Evolutionary conservation across 1,284 basidiomycete species (phyloP).

Genomic region (Macrocystidia cucumis): DNA sequence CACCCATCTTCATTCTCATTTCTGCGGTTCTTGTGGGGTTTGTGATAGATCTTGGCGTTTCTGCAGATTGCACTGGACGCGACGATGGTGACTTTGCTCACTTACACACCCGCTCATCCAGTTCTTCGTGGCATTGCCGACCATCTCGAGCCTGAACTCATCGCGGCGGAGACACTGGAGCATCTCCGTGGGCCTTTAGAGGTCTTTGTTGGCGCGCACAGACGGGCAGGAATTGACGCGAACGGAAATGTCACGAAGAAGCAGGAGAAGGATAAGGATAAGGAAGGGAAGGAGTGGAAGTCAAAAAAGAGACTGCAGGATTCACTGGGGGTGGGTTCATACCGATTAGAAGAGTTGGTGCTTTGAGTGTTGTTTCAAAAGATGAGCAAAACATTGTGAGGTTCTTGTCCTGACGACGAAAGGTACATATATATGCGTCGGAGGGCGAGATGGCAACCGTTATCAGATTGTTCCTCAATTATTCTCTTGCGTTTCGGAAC

Average conservation of each 20-base stretch:
- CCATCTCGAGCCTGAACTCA: conserved; percentile 46
- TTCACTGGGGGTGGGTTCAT: conserved; percentile 49
- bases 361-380: conserved; percentile 23
- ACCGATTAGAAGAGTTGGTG: conserved; percentile 63
- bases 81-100: conserved; percentile 55
- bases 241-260: too few relatives aligned
- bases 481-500: too few relatives aligned
- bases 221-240: conserved; percentile 35
- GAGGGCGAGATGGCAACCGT: too few relatives aligned
- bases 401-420: too few relatives aligned
- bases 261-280: conserved; percentile 31
- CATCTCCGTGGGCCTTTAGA: conserved; percentile 52
- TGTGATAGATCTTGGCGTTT: conserved; percentile 54
- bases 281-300: conserved; percentile 41
- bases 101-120: conserved; percentile 46
- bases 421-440: too few relatives aligned
- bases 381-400: too few relatives aligned
- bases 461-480: too few relatives aligned
- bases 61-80: conserved; percentile 60
- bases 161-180: conserved; percentile 38
- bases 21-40: conserved; percentile 5
- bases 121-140: conserved; percentile 40
- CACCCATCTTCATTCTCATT: not conserved
- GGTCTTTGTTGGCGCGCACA: conserved; percentile 47
- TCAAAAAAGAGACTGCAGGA: conserved; percentile 45